phyloP scores from a whole-genome alignment of 2,329 filamentous ascomycete species.

The Torrubiellomyces zombiae region DNA sequence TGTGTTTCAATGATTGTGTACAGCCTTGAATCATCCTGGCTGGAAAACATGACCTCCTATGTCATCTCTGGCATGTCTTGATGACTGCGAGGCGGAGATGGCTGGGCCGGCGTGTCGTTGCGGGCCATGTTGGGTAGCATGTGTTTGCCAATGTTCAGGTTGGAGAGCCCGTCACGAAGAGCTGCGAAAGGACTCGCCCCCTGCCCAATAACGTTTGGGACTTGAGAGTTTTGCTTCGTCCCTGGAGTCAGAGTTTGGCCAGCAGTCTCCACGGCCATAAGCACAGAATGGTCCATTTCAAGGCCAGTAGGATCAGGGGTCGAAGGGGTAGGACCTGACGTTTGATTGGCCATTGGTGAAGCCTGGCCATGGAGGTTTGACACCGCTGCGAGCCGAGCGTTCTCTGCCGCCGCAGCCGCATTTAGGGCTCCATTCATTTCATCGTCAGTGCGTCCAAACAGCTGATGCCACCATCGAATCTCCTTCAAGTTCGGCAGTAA shows the following conservation, averaged over 20 bases:
- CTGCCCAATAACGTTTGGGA: conserved; percentile 29
- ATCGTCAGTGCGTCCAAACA: conserved; percentile 70
- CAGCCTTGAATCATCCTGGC: conserved; percentile 11
- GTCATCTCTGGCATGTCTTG: conserved; percentile 29
- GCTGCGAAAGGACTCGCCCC: conserved; percentile 25
- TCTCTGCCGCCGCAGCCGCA: conserved; percentile 34
- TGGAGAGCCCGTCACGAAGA: conserved; percentile 30
- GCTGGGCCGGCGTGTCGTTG: conserved; percentile 9
- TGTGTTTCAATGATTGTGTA: conserved; percentile 17
- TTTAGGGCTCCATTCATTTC: conserved; percentile 75
- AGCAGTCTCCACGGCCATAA: conserved; percentile 42
- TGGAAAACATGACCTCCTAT: conserved; percentile 24
- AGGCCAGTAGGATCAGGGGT: conserved; percentile 23
- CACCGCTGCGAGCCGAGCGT: conserved; percentile 19
- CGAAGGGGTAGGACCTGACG: conserved; percentile 7
- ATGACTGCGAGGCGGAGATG: conserved; percentile 14
- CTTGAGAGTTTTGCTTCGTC: conserved; percentile 17
- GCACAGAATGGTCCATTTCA: conserved; percentile 31
- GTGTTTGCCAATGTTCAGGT: conserved; percentile 30
- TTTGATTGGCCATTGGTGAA: conserved; percentile 10
- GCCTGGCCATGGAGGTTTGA: conserved; percentile 16
- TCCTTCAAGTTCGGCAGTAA: conserved; percentile 64
- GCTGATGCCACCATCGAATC: conserved; percentile 84
- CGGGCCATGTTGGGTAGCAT: conserved; percentile 19
- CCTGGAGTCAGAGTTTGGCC: conserved; percentile 32